A percentile compares a stretch with the other conserved stretches of the same genome.
These are phyloP conservation scores for Seminavis robusta DNA, from an alignment of 108 stramenopile species.

Conservation along the genomic window DNA sequence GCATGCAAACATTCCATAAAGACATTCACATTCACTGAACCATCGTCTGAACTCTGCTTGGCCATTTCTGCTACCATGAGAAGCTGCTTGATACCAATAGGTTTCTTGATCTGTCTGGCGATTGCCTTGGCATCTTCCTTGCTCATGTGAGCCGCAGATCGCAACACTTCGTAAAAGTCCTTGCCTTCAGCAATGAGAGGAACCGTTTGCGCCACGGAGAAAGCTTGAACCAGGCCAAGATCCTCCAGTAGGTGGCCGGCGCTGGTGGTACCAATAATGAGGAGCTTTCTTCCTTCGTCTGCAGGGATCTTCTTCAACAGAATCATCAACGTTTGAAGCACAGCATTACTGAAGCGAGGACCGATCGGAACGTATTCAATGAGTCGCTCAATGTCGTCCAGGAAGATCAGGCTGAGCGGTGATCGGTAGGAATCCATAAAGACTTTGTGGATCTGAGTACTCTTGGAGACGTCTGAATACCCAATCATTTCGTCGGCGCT, in stretches of 20 bases:
- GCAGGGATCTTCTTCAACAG: constrained; percentile 96
- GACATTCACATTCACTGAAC: constrained; percentile 73
- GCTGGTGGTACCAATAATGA: constrained; percentile 94
- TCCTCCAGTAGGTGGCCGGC: constrained; percentile 88
- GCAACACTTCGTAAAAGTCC: constrained; percentile 85
- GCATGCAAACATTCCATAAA: constrained; percentile 98
- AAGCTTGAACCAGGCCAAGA: constrained; percentile 88
- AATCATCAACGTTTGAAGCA: constrained; percentile 96
- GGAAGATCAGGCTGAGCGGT: constrained; percentile 92
- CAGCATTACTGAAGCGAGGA: constrained; percentile 95
- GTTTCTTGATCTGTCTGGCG: constrained; percentile 82
- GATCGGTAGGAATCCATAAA: constrained; percentile 98
- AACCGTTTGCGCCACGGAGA: constrained; percentile 84
- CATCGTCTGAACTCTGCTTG: constrained; percentile 50
- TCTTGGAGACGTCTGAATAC: constrained; percentile 81
- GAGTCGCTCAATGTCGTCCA: constrained; percentile 98
- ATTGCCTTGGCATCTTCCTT: constrained; percentile 82
- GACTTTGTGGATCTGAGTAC: constrained; percentile 86
- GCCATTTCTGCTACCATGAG: constrained; percentile 98
- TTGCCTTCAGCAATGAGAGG: constrained; percentile 79
- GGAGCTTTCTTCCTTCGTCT: constrained; percentile 81
- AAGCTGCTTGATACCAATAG: constrained; percentile 97
- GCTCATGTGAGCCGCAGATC: constrained; percentile 71
- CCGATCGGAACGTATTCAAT: constrained; percentile 98
- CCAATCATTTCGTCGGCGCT: constrained; percentile 98